Percentiles rank a stretch among this genome's conserved stretches.
Conservation (phyloP, 2,329 filamentous ascomycete species). For the Claviceps arundinis region DNA sequence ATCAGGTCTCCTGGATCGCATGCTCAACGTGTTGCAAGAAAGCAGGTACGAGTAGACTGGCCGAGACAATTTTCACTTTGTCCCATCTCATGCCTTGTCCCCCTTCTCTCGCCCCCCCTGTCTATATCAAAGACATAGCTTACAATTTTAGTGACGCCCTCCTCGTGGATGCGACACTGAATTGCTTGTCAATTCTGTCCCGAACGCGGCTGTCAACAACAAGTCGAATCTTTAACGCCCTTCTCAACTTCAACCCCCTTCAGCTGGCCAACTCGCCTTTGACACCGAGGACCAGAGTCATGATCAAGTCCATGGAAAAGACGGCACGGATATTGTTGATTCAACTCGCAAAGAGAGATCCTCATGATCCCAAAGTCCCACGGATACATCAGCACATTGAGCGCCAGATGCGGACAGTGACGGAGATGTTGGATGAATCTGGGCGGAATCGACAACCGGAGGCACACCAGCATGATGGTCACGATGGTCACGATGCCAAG, state of each 20-base stretch:
- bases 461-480: conserved; percentile 54
- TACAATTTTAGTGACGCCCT: conserved; percentile 57
- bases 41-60: conserved; percentile 48
- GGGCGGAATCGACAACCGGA: conserved; percentile 65
- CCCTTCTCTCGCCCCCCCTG: not conserved
- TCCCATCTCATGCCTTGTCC: not conserved
- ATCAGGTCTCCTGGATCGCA: conserved; percentile 76
- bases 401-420: conserved; percentile 62
- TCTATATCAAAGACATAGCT: conserved; percentile 1
- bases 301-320: conserved; percentile 88
- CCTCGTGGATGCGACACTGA: conserved; percentile 80
- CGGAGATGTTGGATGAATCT: conserved; percentile 67
- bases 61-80: not conserved
- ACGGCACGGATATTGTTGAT: conserved; percentile 74
- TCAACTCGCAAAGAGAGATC: conserved; percentile 76
- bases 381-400: conserved; percentile 84
- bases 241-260: conserved; percentile 86
- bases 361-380: conserved; percentile 58
- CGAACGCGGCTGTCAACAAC: conserved; percentile 69
- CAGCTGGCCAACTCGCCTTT: conserved; percentile 65
- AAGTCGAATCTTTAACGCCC: conserved; percentile 71
- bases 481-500: conserved; percentile 69
- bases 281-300: conserved; percentile 66
- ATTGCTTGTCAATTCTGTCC: conserved; percentile 71
- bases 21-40: conserved; percentile 76